Evolutionary conservation across 495 filamentous ascomycete species (phyloP).

Genomic region (Parathielavia appendiculata): DNA sequence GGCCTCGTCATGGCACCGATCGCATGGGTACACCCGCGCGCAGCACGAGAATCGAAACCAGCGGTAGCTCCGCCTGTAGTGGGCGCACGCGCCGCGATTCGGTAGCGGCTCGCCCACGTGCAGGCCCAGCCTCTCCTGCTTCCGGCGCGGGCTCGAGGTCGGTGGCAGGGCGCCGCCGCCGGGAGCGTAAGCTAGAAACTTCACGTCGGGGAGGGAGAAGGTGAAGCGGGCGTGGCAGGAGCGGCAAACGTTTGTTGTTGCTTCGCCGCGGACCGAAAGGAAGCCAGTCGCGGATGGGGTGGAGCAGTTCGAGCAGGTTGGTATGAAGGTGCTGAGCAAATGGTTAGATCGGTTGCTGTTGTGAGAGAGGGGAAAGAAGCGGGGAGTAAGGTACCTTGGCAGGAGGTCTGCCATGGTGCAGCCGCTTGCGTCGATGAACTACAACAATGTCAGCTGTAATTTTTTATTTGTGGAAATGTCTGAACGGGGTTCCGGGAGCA

Average conservation of each 20-base stretch:
- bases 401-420: slow-evolving; percentile 77
- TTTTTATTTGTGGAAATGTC: too few species aligned
- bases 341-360: not conserved
- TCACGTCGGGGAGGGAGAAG: slow-evolving; percentile 74
- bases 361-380: slow-evolving; percentile 3
- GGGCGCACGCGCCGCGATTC: slow-evolving; percentile 64
- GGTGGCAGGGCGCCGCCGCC: slow-evolving; percentile 39
- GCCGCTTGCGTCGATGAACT: slow-evolving; percentile 77
- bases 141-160: slow-evolving; percentile 46
- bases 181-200: slow-evolving; percentile 67
- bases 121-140: slow-evolving; percentile 72
- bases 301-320: slow-evolving; percentile 78
- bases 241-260: slow-evolving; percentile 70
- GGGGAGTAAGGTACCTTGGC: slow-evolving; percentile 50
- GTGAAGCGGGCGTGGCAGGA: slow-evolving; percentile 81
- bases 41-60: slow-evolving; percentile 75
- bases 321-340: slow-evolving; percentile 62
- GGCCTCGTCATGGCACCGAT: slow-evolving; percentile 73
- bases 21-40: slow-evolving; percentile 64
- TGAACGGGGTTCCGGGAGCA: too few species aligned
- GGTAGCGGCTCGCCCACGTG: slow-evolving; percentile 76
- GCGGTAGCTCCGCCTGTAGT: slow-evolving; percentile 74
- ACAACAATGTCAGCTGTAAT: too few species aligned
- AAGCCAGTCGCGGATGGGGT: slow-evolving; percentile 59
- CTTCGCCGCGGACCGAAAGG: slow-evolving; percentile 67